Percentiles rank a stretch among this genome's conserved stretches.
These are phyloP conservation scores for Spizellomyces sp. DNA, from an alignment of 192 early-diverging fungal genomes.

Conservation along the genomic window DNA sequence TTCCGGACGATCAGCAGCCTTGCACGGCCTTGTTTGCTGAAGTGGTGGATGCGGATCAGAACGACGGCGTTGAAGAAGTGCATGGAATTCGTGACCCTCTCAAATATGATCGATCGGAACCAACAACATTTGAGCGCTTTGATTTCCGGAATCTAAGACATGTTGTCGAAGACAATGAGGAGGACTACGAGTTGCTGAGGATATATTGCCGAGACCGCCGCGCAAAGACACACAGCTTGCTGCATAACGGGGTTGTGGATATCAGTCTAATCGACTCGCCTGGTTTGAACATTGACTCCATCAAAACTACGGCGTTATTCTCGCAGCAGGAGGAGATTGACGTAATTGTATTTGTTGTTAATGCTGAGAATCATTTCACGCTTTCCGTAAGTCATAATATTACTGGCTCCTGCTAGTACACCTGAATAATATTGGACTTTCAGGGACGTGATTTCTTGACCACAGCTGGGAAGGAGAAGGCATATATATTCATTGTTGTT, in stretches of 20 bases:
- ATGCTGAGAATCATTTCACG: slow-evolving; percentile 99
- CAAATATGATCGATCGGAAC: slow-evolving; percentile 70
- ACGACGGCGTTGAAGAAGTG: slow-evolving; percentile 87
- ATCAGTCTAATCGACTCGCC: slow-evolving; percentile 98
- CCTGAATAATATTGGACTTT: not conserved
- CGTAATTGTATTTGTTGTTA: slow-evolving; percentile 98
- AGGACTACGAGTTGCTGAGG: slow-evolving; percentile 84
- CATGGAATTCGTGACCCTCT: slow-evolving; percentile 80
- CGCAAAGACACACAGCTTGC: slow-evolving; percentile 49
- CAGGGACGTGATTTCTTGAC: slow-evolving; percentile 95
- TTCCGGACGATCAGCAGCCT: slow-evolving; percentile 97
- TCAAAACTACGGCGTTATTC: slow-evolving; percentile 97
- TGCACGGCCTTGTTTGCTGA: slow-evolving; percentile 97
- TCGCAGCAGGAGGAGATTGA: slow-evolving; percentile 99
- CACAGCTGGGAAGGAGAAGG: slow-evolving; percentile 98
- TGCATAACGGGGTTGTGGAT: slow-evolving; percentile 96
- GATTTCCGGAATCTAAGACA: slow-evolving; percentile 75
- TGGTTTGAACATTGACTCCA: slow-evolving; percentile 95
- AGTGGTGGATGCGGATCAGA: slow-evolving; percentile 90
- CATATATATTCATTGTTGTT: slow-evolving; percentile 97
- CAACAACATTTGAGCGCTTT: slow-evolving; percentile 70
- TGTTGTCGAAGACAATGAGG: slow-evolving; percentile 81
- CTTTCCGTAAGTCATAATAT: slow-evolving; percentile 71
- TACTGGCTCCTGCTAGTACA: not conserved
- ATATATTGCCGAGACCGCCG: slow-evolving; percentile 82